These are phyloP conservation scores for Babesia sp. DNA, from an alignment of 169 alveolate genomes.

Conservation along the genomic window DNA sequence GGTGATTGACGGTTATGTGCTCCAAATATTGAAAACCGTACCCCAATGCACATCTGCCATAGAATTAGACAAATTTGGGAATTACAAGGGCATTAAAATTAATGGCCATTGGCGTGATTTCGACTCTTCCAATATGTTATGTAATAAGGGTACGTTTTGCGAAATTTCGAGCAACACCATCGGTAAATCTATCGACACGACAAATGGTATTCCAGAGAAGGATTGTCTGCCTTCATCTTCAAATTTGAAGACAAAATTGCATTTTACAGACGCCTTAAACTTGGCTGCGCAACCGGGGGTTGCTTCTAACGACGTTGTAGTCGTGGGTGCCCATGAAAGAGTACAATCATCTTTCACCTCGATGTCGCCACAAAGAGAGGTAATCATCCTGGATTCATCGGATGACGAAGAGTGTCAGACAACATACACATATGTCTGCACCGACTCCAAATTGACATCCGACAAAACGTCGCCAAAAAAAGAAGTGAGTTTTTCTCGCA, in stretches of 20 bases:
- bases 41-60: slow-evolving; percentile 67
- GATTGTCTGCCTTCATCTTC: no score
- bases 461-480: neutral
- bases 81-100: slow-evolving; percentile 12
- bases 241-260: neutral
- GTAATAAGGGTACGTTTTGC: neutral
- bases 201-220: neutral
- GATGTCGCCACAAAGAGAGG: neutral
- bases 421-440: neutral
- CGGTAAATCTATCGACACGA: neutral
- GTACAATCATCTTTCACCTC: neutral
- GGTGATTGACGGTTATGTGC: slow-evolving; percentile 83
- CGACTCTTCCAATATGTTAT: neutral
- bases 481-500: neutral
- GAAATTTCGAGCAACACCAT: neutral
- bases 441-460: neutral
- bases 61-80: slow-evolving; percentile 51
- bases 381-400: slow-evolving; percentile 17
- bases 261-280: neutral
- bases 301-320: neutral
- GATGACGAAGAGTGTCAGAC: neutral
- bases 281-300: neutral
- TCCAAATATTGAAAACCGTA: slow-evolving; percentile 65
- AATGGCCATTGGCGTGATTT: neutral
- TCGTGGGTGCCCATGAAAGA: neutral